Conservation (phyloP, 306 rosid species). For the Vigna hirtella region DNA sequence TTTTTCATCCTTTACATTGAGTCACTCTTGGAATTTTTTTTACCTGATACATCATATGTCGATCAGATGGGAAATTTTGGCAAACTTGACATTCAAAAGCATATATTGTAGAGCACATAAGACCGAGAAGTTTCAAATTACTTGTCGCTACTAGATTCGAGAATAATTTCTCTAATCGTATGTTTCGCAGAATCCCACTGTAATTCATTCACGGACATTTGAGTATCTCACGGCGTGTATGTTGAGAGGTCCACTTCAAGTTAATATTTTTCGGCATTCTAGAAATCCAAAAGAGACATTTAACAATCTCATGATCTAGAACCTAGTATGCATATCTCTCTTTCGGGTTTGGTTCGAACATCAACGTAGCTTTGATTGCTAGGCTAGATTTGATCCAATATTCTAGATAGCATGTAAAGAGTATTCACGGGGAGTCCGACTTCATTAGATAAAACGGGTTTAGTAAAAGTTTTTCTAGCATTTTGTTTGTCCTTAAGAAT, state of each 20-base stretch:
- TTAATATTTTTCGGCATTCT: not conserved
- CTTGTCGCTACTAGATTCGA: not conserved
- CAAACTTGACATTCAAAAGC: not conserved
- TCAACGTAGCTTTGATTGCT: constrained; percentile 32
- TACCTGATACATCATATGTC: not conserved
- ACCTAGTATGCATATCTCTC: not conserved
- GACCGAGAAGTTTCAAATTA: constrained; percentile 3
- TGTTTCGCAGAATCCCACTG: constrained; percentile 4
- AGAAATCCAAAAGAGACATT: not conserved
- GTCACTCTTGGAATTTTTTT: not conserved
- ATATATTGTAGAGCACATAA: not conserved
- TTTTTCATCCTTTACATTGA: not conserved
- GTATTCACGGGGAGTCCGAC: not conserved
- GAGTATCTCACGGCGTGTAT: not conserved
- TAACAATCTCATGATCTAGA: constrained; percentile 27
- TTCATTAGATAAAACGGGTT: not conserved
- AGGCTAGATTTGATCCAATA: constrained; percentile 25
- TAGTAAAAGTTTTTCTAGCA: not conserved
- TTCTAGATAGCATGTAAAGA: not conserved
- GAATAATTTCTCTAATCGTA: not conserved
- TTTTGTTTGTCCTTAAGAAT: not conserved
- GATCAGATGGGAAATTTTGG: too few species aligned
- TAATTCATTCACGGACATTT: constrained; percentile 3
- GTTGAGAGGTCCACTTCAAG: constrained; percentile 36
- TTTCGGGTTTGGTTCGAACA: not conserved